Percentiles rank a stretch among this genome's conserved stretches.
Evolutionary conservation across 2,329 filamentous ascomycete genomes (phyloP).

Genomic region (Paraphaeosphaeria sporulosa): DNA sequence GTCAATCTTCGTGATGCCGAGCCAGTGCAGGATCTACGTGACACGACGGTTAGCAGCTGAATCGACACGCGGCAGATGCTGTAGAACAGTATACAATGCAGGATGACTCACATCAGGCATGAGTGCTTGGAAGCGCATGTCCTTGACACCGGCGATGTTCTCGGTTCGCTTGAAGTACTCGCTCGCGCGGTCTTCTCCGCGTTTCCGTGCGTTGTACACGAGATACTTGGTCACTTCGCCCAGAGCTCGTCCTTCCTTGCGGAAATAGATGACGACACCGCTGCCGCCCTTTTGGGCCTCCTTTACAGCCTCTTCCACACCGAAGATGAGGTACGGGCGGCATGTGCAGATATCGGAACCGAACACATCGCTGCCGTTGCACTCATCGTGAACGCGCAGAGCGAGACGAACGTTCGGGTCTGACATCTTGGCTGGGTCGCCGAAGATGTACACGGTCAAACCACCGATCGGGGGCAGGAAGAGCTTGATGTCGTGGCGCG

Average conservation of each 20-base stretch:
- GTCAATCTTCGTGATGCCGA: constrained; percentile 98
- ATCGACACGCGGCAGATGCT: constrained; percentile 2
- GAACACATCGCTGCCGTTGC: constrained; percentile 97
- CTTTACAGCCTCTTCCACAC: constrained; percentile 96
- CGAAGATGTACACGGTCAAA: constrained; percentile 95
- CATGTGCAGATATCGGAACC: constrained; percentile 98
- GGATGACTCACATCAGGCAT: constrained; percentile 75
- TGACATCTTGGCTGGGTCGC: constrained; percentile 91
- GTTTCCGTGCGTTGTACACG: constrained; percentile 82
- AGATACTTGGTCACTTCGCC: constrained; percentile 92
- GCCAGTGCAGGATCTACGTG: constrained; percentile 82
- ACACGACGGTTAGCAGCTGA: constrained; percentile 19
- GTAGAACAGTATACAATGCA: constrained; percentile 1
- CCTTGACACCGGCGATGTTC: constrained; percentile 94
- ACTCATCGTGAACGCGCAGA: constrained; percentile 85
- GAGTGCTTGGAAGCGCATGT: constrained; percentile 96
- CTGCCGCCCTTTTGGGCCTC: constrained; percentile 94
- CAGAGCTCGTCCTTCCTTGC: constrained; percentile 92
- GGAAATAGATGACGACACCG: constrained; percentile 97
- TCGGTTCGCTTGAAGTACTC: constrained; percentile 98
- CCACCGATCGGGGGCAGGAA: constrained; percentile 96
- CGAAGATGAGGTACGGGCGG: constrained; percentile 93
- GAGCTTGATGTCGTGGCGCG: constrained; percentile 89
- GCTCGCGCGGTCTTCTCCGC: constrained; percentile 78
- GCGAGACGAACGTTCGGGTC: constrained; percentile 83